Percentiles rank a stretch among this genome's conserved stretches.
Conservation (phyloP, 352 stramenopile species). For the Peronospora destructor region DNA sequence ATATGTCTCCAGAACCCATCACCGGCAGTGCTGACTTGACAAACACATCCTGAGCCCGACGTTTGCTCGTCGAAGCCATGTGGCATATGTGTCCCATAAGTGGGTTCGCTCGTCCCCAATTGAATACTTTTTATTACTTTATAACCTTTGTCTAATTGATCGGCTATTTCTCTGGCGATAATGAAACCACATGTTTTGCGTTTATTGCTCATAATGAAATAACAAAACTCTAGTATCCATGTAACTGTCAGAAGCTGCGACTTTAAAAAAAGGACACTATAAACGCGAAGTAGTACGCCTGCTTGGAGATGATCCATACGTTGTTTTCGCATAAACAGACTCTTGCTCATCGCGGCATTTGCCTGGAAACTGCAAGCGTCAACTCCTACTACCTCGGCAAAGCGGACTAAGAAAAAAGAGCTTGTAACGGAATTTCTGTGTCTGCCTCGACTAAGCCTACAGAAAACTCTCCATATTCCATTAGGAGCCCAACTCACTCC, state of each 20-base stretch:
- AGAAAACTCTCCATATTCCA: conserved; percentile 11
- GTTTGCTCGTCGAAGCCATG: conserved; percentile 18
- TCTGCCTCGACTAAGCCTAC: background rate
- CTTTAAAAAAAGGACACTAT: conserved; percentile 13
- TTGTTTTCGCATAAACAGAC: background rate
- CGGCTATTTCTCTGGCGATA: background rate
- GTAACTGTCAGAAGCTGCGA: conserved; percentile 8
- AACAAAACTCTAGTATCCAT: conserved; percentile 1
- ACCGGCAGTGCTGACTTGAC: background rate
- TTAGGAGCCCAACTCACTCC: conserved; percentile 5
- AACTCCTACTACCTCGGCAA: background rate
- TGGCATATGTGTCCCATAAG: conserved; percentile 23
- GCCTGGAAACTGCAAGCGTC: conserved; percentile 26
- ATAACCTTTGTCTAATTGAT: background rate
- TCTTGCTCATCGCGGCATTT: conserved; percentile 14
- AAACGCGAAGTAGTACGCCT: background rate
- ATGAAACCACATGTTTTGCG: background rate
- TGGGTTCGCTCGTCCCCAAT: conserved; percentile 10
- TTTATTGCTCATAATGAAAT: background rate
- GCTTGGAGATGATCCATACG: conserved; percentile 20
- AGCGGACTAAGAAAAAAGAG: conserved; percentile 10
- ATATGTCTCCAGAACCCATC: background rate
- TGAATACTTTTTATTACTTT: background rate
- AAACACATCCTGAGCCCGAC: conserved; percentile 1
- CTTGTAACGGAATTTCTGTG: conserved; percentile 16